Evolutionary conservation across 2,329 filamentous ascomycete species (phyloP).

Genomic region (Chaetoscypha palmicola): DNA sequence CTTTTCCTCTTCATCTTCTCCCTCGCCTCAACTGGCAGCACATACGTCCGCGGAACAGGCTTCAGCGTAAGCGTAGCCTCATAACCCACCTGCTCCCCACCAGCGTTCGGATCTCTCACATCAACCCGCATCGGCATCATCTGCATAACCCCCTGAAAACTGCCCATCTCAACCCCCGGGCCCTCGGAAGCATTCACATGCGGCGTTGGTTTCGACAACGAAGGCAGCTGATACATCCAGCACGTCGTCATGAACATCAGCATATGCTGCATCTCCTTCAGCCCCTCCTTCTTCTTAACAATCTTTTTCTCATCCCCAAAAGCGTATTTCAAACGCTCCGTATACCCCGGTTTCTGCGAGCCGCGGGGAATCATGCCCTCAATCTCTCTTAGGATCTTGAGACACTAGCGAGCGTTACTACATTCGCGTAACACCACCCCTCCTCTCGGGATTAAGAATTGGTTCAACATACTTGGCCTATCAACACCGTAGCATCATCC

Average conservation of each 20-base stretch:
- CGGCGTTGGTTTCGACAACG: neutral
- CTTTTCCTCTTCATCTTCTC: neutral
- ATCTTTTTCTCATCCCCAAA: constrained; percentile 13
- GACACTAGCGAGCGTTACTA: neutral
- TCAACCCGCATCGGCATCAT: constrained; percentile 7
- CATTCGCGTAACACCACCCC: neutral
- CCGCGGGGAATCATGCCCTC: constrained; percentile 9
- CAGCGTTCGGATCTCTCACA: constrained; percentile 1
- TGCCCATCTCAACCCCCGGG: neutral
- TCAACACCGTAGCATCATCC: constrained; percentile 6
- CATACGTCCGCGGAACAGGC: neutral
- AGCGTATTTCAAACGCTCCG: constrained; percentile 10
- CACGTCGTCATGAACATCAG: constrained; percentile 18
- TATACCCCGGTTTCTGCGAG: constrained; percentile 10
- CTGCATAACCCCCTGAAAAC: constrained; percentile 2
- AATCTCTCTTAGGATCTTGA: constrained; percentile 8
- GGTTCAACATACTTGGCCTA: constrained; percentile 8
- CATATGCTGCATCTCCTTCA: constrained; percentile 15
- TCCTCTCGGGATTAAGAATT: too few species aligned
- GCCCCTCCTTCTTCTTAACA: constrained; percentile 7
- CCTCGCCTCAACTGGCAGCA: neutral
- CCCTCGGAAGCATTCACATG: neutral
- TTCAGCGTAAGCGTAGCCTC: constrained; percentile 9
- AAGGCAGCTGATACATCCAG: constrained; percentile 13
- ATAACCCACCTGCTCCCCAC: neutral